Conservation (phyloP, 2,329 filamentous ascomycete species). For the Claviceps pusilla region DNA sequence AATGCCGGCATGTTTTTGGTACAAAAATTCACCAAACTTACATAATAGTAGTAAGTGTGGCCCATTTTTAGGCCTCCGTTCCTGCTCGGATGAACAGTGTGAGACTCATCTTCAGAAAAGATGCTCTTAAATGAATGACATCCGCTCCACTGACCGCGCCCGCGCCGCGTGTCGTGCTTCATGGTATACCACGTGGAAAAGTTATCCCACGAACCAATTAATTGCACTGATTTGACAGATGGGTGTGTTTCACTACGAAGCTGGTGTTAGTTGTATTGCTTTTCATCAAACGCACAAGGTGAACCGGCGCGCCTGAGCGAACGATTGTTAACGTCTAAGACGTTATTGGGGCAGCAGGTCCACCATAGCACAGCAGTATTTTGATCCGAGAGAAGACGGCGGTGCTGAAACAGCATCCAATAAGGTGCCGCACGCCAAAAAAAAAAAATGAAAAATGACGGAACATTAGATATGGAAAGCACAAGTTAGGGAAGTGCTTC, state of each 20-base stretch:
- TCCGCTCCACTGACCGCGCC: constrained; percentile 67
- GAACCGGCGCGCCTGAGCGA: neutral
- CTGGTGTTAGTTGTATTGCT: constrained; percentile 9
- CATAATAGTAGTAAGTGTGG: constrained; percentile 89
- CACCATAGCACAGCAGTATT: neutral
- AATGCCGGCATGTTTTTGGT: neutral
- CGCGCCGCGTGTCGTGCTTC: constrained; percentile 63
- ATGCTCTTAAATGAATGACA: constrained; percentile 80
- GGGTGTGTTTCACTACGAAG: constrained; percentile 41
- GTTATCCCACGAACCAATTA: constrained; percentile 93
- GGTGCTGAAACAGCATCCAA: neutral
- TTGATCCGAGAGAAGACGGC: neutral
- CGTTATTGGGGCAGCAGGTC: neutral
- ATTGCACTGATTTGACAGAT: constrained; percentile 53
- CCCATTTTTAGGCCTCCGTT: constrained; percentile 82
- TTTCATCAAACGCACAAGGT: too few species aligned
- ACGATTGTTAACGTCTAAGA: neutral
- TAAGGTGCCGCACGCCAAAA: too few species aligned
- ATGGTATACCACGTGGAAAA: constrained; percentile 66
- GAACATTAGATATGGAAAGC: too few species aligned
- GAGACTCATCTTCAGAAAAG: constrained; percentile 57
- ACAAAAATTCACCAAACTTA: constrained; percentile 29
- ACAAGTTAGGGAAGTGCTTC: too few species aligned
- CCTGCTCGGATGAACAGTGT: constrained; percentile 31
- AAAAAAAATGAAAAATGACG: too few species aligned